These are phyloP conservation scores for Naumovozyma baii DNA, from an alignment of 805 yeast genomes.

Conservation along the genomic window DNA sequence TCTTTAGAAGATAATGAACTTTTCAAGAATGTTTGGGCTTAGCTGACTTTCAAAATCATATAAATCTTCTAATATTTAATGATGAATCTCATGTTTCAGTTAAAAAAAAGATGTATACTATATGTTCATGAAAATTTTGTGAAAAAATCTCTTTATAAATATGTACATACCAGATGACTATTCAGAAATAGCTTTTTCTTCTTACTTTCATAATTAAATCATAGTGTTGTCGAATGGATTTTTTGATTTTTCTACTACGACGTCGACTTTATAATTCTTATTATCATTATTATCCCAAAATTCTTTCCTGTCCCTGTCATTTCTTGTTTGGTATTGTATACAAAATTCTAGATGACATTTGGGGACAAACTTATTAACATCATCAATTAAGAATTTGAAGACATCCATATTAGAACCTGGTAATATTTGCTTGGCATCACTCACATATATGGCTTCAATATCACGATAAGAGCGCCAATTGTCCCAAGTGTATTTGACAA, in stretches of 20 bases:
- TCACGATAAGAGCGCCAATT: slow-evolving; percentile 57
- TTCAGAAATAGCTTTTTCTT: too few relatives aligned
- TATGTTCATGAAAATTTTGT: too few relatives aligned
- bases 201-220: too few relatives aligned
- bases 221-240: slow-evolving; percentile 13
- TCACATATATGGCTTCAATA: slow-evolving; percentile 23
- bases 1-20: slow-evolving; percentile 48
- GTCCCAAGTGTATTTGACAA: slow-evolving; percentile 70
- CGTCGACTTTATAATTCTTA: slow-evolving; percentile 22
- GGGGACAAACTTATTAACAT: slow-evolving; percentile 6
- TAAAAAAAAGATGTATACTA: too few relatives aligned
- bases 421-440: slow-evolving; percentile 22
- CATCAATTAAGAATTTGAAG: slow-evolving; percentile 25
- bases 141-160: background rate
- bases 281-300: slow-evolving; percentile 28
- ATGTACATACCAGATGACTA: background rate
- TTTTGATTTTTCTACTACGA: slow-evolving; percentile 17
- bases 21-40: slow-evolving; percentile 57
- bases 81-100: too few relatives aligned
- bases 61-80: too few relatives aligned
- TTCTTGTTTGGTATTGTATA: slow-evolving; percentile 21
- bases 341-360: slow-evolving; percentile 21
- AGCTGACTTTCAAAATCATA: too few relatives aligned
- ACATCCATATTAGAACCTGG: slow-evolving; percentile 28
- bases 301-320: slow-evolving; percentile 16